These are phyloP conservation scores for Mycena kentingensis DNA, from an alignment of 768 basidiomycete species.

Conservation along the genomic window DNA sequence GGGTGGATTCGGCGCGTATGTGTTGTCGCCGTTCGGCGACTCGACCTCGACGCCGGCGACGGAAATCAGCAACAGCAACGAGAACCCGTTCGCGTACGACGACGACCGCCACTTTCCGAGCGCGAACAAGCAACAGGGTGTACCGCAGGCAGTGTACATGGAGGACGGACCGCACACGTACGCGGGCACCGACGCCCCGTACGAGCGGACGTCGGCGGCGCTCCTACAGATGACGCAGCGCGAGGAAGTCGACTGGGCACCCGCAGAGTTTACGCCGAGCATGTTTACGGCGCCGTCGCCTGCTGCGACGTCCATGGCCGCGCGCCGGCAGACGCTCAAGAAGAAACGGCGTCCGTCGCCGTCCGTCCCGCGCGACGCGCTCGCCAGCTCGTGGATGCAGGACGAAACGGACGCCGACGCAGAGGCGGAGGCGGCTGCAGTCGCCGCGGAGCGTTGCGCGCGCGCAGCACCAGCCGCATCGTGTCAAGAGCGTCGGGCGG, in stretches of 20 bases:
- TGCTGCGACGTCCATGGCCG: not conserved
- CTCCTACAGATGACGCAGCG: constrained; percentile 25
- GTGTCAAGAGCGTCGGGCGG: constrained; percentile 23
- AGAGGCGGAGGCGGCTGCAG: constrained; percentile 8
- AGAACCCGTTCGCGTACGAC: constrained; percentile 19
- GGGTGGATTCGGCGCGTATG: not conserved
- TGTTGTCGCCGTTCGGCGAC: not conserved
- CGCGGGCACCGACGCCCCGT: not conserved
- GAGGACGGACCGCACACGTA: constrained; percentile 16
- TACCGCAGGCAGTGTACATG: constrained; percentile 11
- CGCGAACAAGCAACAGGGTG: not conserved
- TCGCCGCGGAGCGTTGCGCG: not conserved
- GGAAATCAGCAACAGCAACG: constrained; percentile 4
- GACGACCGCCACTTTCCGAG: too few species aligned
- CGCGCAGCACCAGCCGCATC: not conserved
- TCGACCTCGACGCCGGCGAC: constrained; percentile 8
- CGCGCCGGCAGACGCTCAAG: constrained; percentile 12
- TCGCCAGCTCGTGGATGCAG: constrained; percentile 24
- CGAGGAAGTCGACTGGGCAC: constrained; percentile 11
- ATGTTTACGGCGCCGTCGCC: not conserved
- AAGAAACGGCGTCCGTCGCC: constrained; percentile 15
- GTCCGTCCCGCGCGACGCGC: constrained; percentile 12
- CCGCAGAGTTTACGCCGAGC: constrained; percentile 20
- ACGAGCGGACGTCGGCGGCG: constrained; percentile 11
- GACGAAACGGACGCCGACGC: constrained; percentile 3